Conservation (phyloP, 176 grass and related monocot species). For the Oryza rufipogon region DNA sequence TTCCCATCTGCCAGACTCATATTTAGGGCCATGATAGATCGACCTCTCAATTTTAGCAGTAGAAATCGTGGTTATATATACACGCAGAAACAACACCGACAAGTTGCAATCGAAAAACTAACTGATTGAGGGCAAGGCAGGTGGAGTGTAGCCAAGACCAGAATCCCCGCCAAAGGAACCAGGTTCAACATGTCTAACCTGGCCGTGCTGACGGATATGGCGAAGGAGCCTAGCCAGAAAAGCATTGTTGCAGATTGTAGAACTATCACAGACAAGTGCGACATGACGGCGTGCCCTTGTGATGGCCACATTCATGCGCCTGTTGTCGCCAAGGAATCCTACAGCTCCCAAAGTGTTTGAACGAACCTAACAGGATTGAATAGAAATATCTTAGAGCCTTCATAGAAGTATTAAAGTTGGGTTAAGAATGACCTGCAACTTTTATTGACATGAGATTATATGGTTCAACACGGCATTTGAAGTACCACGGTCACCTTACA, state of each 20-base stretch:
- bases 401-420: neutral
- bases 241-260: conserved; percentile 83
- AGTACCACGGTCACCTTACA: neutral
- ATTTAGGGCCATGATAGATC: neutral
- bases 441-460: conserved; percentile 15
- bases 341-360: conserved; percentile 82
- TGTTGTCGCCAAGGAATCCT: conserved; percentile 79
- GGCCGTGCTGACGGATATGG: conserved; percentile 69
- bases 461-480: neutral
- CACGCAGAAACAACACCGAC: neutral
- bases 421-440: neutral
- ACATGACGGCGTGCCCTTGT: conserved; percentile 77
- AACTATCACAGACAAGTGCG: conserved; percentile 75
- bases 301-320: conserved; percentile 93
- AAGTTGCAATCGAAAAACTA: conserved; percentile 12
- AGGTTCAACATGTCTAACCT: conserved; percentile 73
- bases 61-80: conserved; percentile 1
- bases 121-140: conserved; percentile 32
- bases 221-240: conserved; percentile 79
- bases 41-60: conserved; percentile 14
- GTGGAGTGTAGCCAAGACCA: conserved; percentile 33
- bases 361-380: conserved; percentile 64
- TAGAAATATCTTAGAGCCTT: conserved; percentile 9
- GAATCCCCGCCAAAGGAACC: conserved; percentile 42
- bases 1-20: neutral